Percentiles rank a stretch among this genome's conserved stretches.
These are phyloP conservation scores for Hirsutella thompsonii DNA, from an alignment of 2,329 filamentous ascomycete species.

Conservation along the genomic window DNA sequence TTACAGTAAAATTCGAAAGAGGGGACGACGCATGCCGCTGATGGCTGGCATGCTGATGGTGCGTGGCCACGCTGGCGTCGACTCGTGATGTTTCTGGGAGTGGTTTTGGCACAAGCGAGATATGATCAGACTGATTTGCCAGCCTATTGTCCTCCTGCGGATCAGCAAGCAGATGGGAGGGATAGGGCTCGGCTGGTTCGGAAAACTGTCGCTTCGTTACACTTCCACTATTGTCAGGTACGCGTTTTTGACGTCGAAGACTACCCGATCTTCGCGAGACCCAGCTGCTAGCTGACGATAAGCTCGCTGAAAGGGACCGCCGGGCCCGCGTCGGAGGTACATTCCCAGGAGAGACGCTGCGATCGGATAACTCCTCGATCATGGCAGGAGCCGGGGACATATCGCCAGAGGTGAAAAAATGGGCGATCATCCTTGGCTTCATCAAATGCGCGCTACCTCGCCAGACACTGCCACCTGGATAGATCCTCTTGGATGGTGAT, in stretches of 20 bases:
- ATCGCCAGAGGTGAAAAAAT: constrained; percentile 9
- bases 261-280: constrained; percentile 41
- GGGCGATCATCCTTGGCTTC: constrained; percentile 23
- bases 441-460: constrained; percentile 18
- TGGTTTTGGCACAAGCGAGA: constrained; percentile 4
- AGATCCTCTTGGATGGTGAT: constrained; percentile 14
- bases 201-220: constrained; percentile 39
- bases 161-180: constrained; percentile 14
- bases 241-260: constrained; percentile 41
- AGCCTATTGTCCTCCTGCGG: constrained; percentile 1
- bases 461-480: constrained; percentile 9
- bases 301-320: constrained; percentile 47
- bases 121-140: background rate
- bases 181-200: constrained; percentile 26
- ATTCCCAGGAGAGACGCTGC: constrained; percentile 16
- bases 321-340: constrained; percentile 30
- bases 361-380: constrained; percentile 9
- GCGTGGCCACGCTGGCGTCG: constrained; percentile 8
- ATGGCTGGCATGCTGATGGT: constrained; percentile 13
- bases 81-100: constrained; percentile 6
- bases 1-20: constrained; percentile 28
- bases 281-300: constrained; percentile 43
- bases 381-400: constrained; percentile 11
- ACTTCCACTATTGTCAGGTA: constrained; percentile 22
- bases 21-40: constrained; percentile 41